Conservation (phyloP, 345 rosid genomes). For the Salix caprea region DNA sequence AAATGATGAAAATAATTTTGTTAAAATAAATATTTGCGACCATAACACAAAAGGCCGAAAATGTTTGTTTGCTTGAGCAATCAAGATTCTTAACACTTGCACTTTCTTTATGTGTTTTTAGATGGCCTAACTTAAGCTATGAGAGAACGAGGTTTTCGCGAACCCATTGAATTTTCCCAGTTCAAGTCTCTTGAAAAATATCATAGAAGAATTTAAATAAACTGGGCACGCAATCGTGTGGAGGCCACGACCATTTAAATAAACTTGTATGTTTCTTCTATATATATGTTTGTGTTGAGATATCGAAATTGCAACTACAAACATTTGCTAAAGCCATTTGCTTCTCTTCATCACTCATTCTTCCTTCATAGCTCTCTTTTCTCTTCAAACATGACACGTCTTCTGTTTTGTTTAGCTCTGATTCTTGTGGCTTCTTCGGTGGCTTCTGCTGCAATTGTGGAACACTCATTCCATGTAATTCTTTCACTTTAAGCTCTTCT, state of each 20-base stretch:
- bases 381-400: conserved; percentile 29
- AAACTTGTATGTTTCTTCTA: not conserved
- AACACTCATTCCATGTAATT: conserved; percentile 69
- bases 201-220: not conserved
- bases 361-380: not conserved
- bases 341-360: not conserved
- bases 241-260: not conserved
- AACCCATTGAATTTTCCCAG: not conserved
- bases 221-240: not conserved
- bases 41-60: not conserved
- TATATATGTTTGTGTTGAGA: not conserved
- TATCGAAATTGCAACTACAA: not conserved
- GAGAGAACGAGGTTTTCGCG: not conserved
- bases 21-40: not conserved
- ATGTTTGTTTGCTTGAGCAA: not conserved
- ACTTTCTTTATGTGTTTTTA: not conserved
- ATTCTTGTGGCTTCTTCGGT: conserved; percentile 37
- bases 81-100: not conserved
- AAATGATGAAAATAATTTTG: not conserved
- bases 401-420: conserved; percentile 31
- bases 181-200: not conserved
- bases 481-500: not conserved
- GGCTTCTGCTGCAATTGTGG: conserved; percentile 64
- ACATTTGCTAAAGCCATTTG: not conserved
- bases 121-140: not conserved